Evolutionary conservation across 495 filamentous ascomycete species (phyloP), one percentile per base, ranked within the genome.

Genomic region (Aspergillus nanangensis): DNA sequence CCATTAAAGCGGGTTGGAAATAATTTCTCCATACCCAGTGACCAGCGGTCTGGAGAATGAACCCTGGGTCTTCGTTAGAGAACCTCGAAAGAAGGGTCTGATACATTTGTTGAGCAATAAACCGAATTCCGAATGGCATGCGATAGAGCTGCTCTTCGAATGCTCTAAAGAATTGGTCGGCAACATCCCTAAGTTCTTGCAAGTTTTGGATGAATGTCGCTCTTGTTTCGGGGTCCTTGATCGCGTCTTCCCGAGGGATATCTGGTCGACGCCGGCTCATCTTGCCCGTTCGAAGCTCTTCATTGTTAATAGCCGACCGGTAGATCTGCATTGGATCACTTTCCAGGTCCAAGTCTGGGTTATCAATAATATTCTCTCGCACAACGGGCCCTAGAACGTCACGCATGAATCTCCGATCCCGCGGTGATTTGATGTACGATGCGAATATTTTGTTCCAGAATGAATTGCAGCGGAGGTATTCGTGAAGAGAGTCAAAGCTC

Each of bases 311-410:
- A 9, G 85, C 80, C 10, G 90, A 91, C 19, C 88, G 80, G 67
- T 99, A 96, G 40, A 99, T 99, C 54, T 96, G 92, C 74, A 97
- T 86, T 0, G 93, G 93, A 60, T 99, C 93, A 57, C 92, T 96
- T 65, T 99, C 93, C 13, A 99, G 75, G 54, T 97, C 91, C 41
- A 97, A 73, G 8, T 84, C 83, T 5, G 87, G 83, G 50, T 96
- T 94, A 23, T 95, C 92, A 36, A 96, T 84, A 60, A 97, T 84
- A 56, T 90, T 88, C 50, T 93, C 83, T 50, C 83, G 82, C 48
- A 97, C 84, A 25, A 96, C 65, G 7, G 87, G 80, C 11, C 88
- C 89, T 9, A 96, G 66, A 8, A 95, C 70, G 53, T 93, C 87
- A 24, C 87, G 81, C 57, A 97, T 75, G 65, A 88, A 99, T 52